These are phyloP conservation scores for Macroventuria anomochaeta DNA, from an alignment of 2,329 filamentous ascomycete species.

Conservation along the genomic window DNA sequence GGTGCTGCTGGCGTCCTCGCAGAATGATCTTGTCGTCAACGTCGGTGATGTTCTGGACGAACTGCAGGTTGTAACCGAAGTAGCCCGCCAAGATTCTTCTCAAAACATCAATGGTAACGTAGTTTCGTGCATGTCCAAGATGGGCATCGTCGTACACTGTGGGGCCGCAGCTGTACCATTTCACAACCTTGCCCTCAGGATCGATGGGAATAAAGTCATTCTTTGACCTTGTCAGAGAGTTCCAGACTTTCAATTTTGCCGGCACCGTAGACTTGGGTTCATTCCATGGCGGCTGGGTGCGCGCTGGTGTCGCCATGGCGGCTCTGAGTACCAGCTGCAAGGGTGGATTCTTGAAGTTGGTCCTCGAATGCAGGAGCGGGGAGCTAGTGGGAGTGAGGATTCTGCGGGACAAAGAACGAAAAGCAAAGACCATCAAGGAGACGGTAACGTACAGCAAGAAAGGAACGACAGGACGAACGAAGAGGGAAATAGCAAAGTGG, in stretches of 20 bases:
- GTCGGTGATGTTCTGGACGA: constrained; percentile 91
- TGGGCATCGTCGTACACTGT: constrained; percentile 86
- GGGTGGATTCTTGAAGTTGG: constrained; percentile 21
- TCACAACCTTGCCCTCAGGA: constrained; percentile 69
- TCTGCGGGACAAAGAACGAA: constrained; percentile 35
- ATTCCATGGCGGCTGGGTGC: constrained; percentile 50
- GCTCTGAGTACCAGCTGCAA: constrained; percentile 21
- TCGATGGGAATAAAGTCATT: constrained; percentile 77
- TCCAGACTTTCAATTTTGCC: constrained; percentile 74
- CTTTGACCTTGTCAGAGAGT: constrained; percentile 77
- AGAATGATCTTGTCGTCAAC: constrained; percentile 65
- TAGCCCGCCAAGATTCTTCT: constrained; percentile 82
- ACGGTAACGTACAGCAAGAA: constrained; percentile 14
- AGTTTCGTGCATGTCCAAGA: constrained; percentile 85
- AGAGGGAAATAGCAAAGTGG: constrained; percentile 23
- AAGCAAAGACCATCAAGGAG: constrained; percentile 44
- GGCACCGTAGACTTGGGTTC: constrained; percentile 51
- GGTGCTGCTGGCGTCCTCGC: constrained; percentile 74
- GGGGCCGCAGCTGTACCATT: constrained; percentile 90
- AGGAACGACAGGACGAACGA: constrained; percentile 25
- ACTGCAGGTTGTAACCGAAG: constrained; percentile 81
- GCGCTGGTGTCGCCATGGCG: constrained; percentile 44
- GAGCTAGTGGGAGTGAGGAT: constrained; percentile 29
- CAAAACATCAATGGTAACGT: constrained; percentile 88
- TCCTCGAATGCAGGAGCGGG: constrained; percentile 29